Base-by-base conservation (phyloP, 164 flowering plant genomes). In the Vitis amurensis region DNA sequence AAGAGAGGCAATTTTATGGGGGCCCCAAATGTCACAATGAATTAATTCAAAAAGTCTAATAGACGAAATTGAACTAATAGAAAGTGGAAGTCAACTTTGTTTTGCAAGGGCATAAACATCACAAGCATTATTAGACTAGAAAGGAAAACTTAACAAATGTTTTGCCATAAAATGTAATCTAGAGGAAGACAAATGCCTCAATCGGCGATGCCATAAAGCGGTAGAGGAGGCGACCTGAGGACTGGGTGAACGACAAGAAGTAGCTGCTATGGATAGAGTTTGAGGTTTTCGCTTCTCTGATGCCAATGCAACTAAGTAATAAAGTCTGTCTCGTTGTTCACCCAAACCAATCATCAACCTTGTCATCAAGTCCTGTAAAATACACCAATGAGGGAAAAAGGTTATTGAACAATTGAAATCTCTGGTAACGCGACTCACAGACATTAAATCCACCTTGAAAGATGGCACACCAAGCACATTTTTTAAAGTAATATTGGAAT, bases 21-120 rank as follows among this genome's bases (percentile, higher is more conserved):
- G 55, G 1, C 47, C 68, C 48, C 8, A 67, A 1, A 67, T 11
- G 17, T 67, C 62, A 67, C 30, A 67, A 57, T 67, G 52, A 56
- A 37, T 44, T 19, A 67, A 67, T 14, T n/a, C 44, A 47, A 57
- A 67, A 7, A 52, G 55, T 17, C 2, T 17, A 16, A n/a, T 2
- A 11, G 17, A n/a, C 9, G 17, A n/a, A 4, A 37, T 56, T 11
- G 14, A 16, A 57, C 17, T 44, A 2, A 12, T 0, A 37, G 37
- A 0, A 58, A 67, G 57, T 1, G 62, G n/a, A n/a, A 48, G 3
- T 11, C 44, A 0, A 4, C 7, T 56, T 57, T 67, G 70, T 67
- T 56, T 67, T 10, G 70, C 70, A 9, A 67, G 23, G 2, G 68
- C n/a, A 53, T 19, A 65, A 23, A 53, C 19, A 51, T 29, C 16